Evolutionary conservation across 2,329 filamentous ascomycete species (phyloP).

Genomic region (Epichloe baconii): DNA sequence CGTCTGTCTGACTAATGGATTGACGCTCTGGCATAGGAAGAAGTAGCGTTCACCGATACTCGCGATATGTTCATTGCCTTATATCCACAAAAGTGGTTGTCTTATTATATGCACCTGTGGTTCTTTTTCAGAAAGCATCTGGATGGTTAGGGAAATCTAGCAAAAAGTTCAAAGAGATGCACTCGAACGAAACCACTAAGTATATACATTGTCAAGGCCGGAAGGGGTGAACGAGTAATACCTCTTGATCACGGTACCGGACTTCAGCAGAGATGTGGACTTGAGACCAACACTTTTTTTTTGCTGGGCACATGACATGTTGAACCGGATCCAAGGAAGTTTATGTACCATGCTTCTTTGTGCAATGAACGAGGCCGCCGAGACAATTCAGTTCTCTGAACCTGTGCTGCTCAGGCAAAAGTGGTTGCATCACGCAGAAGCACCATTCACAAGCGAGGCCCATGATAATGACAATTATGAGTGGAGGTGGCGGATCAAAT

Average conservation of each 20-base stretch:
- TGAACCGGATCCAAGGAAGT: no score
- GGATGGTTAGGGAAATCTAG: conserved; percentile 40
- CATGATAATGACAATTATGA: background rate
- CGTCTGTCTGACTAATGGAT: conserved; percentile 22
- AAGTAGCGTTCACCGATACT: conserved; percentile 64
- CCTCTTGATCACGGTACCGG: conserved; percentile 34
- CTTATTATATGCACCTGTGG: conserved; percentile 56
- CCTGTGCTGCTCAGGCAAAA: background rate
- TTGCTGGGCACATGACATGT: no score
- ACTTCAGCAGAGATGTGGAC: conserved; percentile 31
- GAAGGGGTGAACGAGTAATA: conserved; percentile 42
- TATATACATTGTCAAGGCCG: conserved; percentile 41
- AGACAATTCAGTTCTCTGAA: background rate
- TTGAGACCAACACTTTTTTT: no score
- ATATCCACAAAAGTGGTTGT: conserved; percentile 66
- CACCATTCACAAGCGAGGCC: background rate
- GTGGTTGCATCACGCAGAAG: background rate
- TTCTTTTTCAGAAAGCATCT: conserved; percentile 57
- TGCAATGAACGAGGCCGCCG: background rate
- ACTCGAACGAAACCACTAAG: conserved; percentile 10
- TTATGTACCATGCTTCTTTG: no score
- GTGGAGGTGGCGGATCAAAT: conserved; percentile 13
- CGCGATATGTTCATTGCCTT: conserved; percentile 56
- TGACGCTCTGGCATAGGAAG: conserved; percentile 52
- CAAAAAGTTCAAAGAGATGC: no score